Conservation (phyloP, 306 rosid species). For the Luffa acutangula region DNA sequence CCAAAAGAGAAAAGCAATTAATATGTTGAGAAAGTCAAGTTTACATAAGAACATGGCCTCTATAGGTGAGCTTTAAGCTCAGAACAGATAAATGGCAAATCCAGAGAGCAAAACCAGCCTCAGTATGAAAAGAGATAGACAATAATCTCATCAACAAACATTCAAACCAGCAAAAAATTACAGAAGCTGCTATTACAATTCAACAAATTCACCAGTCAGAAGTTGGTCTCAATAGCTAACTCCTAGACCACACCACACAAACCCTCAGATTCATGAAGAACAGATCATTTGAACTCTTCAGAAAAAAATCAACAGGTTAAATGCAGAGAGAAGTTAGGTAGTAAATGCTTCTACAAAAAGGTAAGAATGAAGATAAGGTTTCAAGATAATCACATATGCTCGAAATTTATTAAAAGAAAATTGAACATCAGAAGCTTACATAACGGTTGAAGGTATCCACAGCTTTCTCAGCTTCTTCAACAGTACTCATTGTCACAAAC, state of each 20-base stretch:
- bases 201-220: not conserved
- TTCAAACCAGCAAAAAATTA: not conserved
- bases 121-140: not conserved
- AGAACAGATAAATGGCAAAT: not conserved
- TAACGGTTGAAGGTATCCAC: slow-evolving; percentile 54
- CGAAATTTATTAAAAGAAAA: not conserved
- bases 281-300: not conserved
- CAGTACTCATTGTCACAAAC: slow-evolving; percentile 79
- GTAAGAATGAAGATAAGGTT: not conserved
- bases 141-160: not conserved
- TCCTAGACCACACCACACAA: not conserved
- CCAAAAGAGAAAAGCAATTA: not conserved
- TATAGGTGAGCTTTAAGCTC: not conserved
- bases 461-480: slow-evolving; percentile 76
- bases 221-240: not conserved
- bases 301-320: not conserved
- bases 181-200: not conserved
- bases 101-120: not conserved
- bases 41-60: not conserved
- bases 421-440: slow-evolving; percentile 35
- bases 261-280: not conserved
- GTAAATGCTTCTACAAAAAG: not conserved
- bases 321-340: not conserved
- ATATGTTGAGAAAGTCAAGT: not conserved
- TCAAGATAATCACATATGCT: not conserved